Percentiles rank a stretch among this genome's conserved stretches.
These are phyloP conservation scores for Sporothrix dimorphospora DNA, from an alignment of 2,329 filamentous ascomycete species.

Conservation along the genomic window DNA sequence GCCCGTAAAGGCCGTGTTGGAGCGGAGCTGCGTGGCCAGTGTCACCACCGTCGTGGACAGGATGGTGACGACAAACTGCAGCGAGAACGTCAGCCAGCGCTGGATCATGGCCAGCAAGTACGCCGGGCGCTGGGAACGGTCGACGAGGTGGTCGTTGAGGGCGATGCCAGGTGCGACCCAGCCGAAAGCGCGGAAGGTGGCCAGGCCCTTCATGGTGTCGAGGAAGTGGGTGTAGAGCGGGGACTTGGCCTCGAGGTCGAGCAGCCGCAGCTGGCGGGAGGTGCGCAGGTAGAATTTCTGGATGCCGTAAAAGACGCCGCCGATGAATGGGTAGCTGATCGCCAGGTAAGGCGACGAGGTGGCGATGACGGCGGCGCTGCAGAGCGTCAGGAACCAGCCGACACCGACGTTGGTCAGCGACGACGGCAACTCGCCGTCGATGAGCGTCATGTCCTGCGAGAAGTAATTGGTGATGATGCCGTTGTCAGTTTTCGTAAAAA, in stretches of 20 bases:
- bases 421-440: slow-evolving; percentile 46
- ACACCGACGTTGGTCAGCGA: slow-evolving; percentile 36
- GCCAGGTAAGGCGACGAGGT: slow-evolving; percentile 38
- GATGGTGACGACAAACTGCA: slow-evolving; percentile 54
- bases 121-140: slow-evolving; percentile 59
- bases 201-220: slow-evolving; percentile 58
- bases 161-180: slow-evolving; percentile 52
- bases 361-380: slow-evolving; percentile 39
- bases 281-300: slow-evolving; percentile 64
- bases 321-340: slow-evolving; percentile 54
- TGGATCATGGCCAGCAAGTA: slow-evolving; percentile 63
- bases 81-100: slow-evolving; percentile 57
- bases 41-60: slow-evolving; percentile 53
- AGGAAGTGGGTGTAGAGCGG: slow-evolving; percentile 60
- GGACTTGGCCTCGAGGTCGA: slow-evolving; percentile 65
- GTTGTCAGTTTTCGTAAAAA: slow-evolving; percentile 44
- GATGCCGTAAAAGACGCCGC: slow-evolving; percentile 51
- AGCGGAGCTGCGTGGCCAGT: slow-evolving; percentile 50
- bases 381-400: slow-evolving; percentile 35
- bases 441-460: slow-evolving; percentile 48
- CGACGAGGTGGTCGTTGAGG: slow-evolving; percentile 52
- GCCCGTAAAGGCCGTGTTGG: slow-evolving; percentile 45
- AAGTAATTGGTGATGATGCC: slow-evolving; percentile 46
- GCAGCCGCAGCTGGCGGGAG: slow-evolving; percentile 60
- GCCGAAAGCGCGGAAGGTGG: slow-evolving; percentile 60